phyloP scores from a whole-genome alignment of 805 yeast species.

The Metschnikowia hibisci region DNA sequence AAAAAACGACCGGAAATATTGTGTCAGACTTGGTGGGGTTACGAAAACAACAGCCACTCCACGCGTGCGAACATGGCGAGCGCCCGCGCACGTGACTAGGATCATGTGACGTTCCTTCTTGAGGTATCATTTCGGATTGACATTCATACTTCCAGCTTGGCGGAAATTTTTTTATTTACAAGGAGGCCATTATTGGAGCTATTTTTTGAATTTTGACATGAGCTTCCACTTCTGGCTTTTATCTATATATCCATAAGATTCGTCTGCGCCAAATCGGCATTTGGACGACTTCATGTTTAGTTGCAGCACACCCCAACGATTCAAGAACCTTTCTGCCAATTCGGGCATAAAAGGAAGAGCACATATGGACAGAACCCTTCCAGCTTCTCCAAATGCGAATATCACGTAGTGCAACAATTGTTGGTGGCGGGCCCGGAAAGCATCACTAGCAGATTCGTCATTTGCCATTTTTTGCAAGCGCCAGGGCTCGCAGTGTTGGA shows the following conservation, averaged over 20 bases:
- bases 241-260: constrained; percentile 9
- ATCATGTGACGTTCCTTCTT: neutral
- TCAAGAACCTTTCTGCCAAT: constrained; percentile 55
- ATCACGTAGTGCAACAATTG: constrained; percentile 48
- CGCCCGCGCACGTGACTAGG: neutral
- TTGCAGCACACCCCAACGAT: constrained; percentile 48
- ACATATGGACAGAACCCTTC: constrained; percentile 63
- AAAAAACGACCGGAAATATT: constrained; percentile 15
- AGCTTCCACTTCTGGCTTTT: constrained; percentile 7
- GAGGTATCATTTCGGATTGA: neutral
- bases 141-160: too few species aligned
- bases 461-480: constrained; percentile 29
- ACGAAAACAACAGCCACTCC: neutral
- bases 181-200: neutral
- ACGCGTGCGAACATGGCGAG: constrained; percentile 5
- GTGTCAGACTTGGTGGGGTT: constrained; percentile 1
- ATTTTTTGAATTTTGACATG: constrained; percentile 13
- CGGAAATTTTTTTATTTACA: neutral
- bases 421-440: constrained; percentile 7
- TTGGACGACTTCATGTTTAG: constrained; percentile 39
- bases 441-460: constrained; percentile 18
- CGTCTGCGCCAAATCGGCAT: constrained; percentile 58
- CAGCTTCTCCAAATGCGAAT: constrained; percentile 63
- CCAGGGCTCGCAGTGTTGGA: constrained; percentile 82
- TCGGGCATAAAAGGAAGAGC: constrained; percentile 73